Base-by-base conservation (phyloP, 441 rosid species). In the Mallotus repandus region DNA sequence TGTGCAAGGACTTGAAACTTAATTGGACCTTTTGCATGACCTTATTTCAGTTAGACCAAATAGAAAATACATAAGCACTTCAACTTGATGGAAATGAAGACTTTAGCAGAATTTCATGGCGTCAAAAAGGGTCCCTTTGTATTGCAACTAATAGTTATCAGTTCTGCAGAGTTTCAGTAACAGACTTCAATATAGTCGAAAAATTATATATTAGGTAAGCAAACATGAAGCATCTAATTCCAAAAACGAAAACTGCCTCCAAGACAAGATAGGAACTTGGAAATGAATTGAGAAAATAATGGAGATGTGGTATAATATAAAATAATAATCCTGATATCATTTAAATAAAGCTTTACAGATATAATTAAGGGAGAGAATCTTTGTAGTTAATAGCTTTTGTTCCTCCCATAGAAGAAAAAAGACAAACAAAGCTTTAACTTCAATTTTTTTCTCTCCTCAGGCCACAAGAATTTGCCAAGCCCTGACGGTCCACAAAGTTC, bases 331-430 rank as follows among this genome's bases (percentile, higher is more conserved):
- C 66, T 66, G 68, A 68, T 70, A 61, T 69, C 58, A 76, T 69
- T 75, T 61, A 61, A 49, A 21, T 58, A 78, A 59, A 77, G 53
- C 81, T 81, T 71, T 77, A 81, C 80, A 83, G 50, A 69, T 64
- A 64, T 57, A 38, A 38, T 38, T 38, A 72, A 77, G 65, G 72
- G 76, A 79, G 84, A 80, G 85, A 72, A 63, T 78, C 78, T 46
- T 74, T 55, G 4, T 63, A 75, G 67, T 70, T 62, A 75, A 68
- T 74, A 66, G 73, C n/a, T 52, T 79, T 72, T 74, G 58, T 55
- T 55, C n/a, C 13, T 19, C 54, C 53, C 66, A 67, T 29, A 56
- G 72, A 80, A 52, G 68, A 52, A 73, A 75, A 61, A 15, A 38
- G 45, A 60, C 45, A 59, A 71, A 77, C 41, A 73, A 78, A 78